Evolutionary conservation across 225 moss, liverwort and hornwort species (phyloP), one percentile per base, ranked within the genome.

Genomic region (Sphagnum contortum): DNA sequence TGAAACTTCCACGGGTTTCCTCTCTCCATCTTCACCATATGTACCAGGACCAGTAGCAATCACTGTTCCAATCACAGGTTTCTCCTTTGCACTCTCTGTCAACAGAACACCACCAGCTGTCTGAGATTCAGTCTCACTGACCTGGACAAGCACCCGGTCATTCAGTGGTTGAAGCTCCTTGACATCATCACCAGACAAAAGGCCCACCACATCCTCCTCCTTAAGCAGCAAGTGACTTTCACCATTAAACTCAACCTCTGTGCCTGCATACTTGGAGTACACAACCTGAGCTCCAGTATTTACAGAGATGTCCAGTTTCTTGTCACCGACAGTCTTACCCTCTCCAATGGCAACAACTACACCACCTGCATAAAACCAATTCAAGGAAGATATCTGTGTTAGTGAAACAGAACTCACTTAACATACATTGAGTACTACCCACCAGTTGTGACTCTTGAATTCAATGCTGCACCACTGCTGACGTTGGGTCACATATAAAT

Each of bases 11-110:
- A 95, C 66, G 49, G 94, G 56, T 76, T 83, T 92, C 80, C 82
- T 80, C 49, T 68, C 75, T n/a, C 94, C 94, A 64, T 95, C 92
- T 77, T 95, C 94, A 48, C 89, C 92, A 55, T 84, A 75, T 5
- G 72, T 65, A 11, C 94, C 94, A 8, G 88, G 75, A 46, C 94
- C 94, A 47, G 84, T 67, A 9, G 94, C 91, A 50, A 83, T 59
- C 64, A 87, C 89, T 69, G 86, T 82, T 12, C 94, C 94, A 68
- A 83, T 77, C 13, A 91, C 89, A 14, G 94, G 94, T 77, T 91
- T 95, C 86, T 95, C 94, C 86, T 92, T 95, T 3, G 94, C 94
- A 55, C 91, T 90, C 70, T 95, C 94, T 9, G 94, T 95, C 61
- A 95, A 79, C 63, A 95, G 73, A 74, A 95, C 89, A 60, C 94